These are phyloP conservation scores for Arctostaphylos glauca DNA, from an alignment of 148 eudicot species.

Conservation along the genomic window DNA sequence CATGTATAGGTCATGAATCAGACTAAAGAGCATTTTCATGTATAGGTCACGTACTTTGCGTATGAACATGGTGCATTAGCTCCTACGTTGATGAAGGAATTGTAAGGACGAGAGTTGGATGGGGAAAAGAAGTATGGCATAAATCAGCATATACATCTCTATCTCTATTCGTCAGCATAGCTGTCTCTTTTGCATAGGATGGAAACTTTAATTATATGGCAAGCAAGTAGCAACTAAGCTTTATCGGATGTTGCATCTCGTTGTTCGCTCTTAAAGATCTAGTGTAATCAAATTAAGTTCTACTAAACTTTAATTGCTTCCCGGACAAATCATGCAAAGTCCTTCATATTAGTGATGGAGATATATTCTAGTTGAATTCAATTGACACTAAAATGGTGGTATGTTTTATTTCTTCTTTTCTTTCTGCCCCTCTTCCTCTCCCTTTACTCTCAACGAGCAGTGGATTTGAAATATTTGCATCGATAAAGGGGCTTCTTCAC, in stretches of 20 bases:
- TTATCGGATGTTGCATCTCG: neutral
- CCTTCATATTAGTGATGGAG: too few relatives aligned
- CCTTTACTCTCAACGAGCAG: too few relatives aligned
- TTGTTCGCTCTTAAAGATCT: neutral
- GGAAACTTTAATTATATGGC: neutral
- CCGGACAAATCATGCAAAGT: neutral
- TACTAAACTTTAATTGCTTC: neutral
- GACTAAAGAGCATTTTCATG: too few relatives aligned
- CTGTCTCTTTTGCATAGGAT: neutral
- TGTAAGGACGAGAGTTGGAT: neutral
- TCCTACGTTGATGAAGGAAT: too few relatives aligned
- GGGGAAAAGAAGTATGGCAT: neutral
- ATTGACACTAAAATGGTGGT: too few relatives aligned
- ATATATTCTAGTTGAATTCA: neutral
- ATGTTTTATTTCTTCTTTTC: neutral
- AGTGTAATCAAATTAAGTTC: neutral
- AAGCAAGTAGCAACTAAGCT: neutral
- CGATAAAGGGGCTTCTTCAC: neutral
- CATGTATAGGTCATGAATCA: too few relatives aligned
- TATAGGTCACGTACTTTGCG: too few relatives aligned
- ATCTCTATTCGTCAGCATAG: neutral
- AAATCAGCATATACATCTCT: too few relatives aligned
- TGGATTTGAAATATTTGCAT: neutral
- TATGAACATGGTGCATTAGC: too few relatives aligned
- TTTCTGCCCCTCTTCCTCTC: neutral